phyloP scores from a whole-genome alignment of 805 yeast genomes.

The Debaryomyces tyrocola region DNA sequence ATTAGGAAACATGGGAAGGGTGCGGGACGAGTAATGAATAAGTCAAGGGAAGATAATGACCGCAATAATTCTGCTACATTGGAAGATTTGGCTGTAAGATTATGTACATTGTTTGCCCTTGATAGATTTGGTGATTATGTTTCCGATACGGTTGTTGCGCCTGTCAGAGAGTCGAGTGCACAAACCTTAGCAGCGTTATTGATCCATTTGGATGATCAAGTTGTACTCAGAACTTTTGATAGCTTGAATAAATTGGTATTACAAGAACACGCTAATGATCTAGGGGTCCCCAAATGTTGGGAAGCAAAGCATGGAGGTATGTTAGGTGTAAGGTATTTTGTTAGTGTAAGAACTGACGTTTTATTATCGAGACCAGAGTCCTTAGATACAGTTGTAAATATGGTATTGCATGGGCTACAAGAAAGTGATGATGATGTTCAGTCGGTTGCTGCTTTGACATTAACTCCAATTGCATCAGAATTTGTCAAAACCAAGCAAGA shows the following conservation, averaged over 20 bases:
- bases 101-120: conserved; percentile 82
- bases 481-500: conserved; percentile 67
- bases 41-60: conserved; percentile 60
- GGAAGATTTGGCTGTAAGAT: conserved; percentile 84
- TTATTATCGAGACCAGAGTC: conserved; percentile 56
- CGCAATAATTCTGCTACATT: conserved; percentile 63
- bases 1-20: conserved; percentile 78
- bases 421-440: conserved; percentile 93
- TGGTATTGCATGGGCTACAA: conserved; percentile 82
- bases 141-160: conserved; percentile 96
- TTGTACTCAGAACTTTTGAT: conserved; percentile 61
- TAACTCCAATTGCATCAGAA: conserved; percentile 86
- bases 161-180: conserved; percentile 95
- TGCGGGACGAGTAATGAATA: conserved; percentile 78
- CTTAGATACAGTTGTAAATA: conserved; percentile 70
- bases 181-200: conserved; percentile 89
- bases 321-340: conserved; percentile 89
- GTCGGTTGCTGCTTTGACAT: conserved; percentile 91
- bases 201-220: conserved; percentile 63
- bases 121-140: conserved; percentile 97
- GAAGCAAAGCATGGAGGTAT: conserved; percentile 98
- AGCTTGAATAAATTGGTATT: conserved; percentile 68
- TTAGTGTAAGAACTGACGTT: conserved; percentile 83
- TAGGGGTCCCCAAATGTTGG: conserved; percentile 62
- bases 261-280: conserved; percentile 52